phyloP scores from a whole-genome alignment of 2,329 filamentous ascomycete genomes.

The Curvularia sp. region DNA sequence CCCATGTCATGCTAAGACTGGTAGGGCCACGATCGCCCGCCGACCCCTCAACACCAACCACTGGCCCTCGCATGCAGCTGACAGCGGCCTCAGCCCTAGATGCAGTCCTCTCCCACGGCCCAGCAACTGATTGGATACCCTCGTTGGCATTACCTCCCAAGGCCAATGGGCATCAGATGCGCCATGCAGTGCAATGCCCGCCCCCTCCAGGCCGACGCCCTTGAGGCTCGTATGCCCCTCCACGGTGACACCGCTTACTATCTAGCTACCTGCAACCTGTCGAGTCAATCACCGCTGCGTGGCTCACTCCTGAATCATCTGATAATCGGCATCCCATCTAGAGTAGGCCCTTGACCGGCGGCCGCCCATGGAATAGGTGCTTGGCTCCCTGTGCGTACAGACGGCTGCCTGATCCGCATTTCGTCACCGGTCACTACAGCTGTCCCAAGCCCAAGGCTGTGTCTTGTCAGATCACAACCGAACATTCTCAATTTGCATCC shows the following conservation, averaged over 20 bases:
- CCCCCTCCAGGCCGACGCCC: slow-evolving; percentile 6
- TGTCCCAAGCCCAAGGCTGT: slow-evolving; percentile 18
- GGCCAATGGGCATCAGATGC: slow-evolving; percentile 19
- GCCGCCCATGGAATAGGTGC: slow-evolving; percentile 2
- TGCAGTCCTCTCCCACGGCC: slow-evolving; percentile 21
- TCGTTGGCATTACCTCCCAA: background rate
- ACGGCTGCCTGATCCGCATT: slow-evolving; percentile 25
- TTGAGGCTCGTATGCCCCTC: slow-evolving; percentile 19
- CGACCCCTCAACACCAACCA: slow-evolving; percentile 27
- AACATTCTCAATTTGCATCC: background rate
- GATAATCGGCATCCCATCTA: background rate
- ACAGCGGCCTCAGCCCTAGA: slow-evolving; percentile 28
- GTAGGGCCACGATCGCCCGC: background rate
- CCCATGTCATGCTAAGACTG: slow-evolving; percentile 4
- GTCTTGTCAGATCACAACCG: slow-evolving; percentile 1
- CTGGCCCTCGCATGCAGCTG: slow-evolving; percentile 15
- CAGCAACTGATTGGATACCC: slow-evolving; percentile 12
- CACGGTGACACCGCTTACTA: slow-evolving; percentile 15
- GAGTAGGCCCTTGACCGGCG: slow-evolving; percentile 3
- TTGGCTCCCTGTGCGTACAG: slow-evolving; percentile 9
- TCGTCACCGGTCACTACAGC: slow-evolving; percentile 14
- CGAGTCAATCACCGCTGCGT: background rate
- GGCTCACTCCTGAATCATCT: background rate
- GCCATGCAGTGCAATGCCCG: slow-evolving; percentile 5
- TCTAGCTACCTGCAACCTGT: slow-evolving; percentile 4